phyloP scores from a whole-genome alignment of 1,284 basidiomycete genomes.

The Mrakiaceae sp. region DNA sequence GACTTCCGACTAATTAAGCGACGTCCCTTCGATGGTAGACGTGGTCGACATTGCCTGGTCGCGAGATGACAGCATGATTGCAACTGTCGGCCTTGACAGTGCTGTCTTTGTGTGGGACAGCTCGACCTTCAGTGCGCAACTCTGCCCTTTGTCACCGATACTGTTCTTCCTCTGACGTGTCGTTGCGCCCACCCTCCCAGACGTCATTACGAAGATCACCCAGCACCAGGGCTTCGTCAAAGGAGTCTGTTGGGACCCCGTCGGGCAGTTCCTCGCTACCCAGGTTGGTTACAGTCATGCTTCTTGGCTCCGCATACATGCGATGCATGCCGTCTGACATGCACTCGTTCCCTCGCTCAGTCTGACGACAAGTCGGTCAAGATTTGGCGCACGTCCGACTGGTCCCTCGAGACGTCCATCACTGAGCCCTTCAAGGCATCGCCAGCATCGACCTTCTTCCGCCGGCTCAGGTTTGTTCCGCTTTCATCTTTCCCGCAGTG shows the following conservation, averaged over 20 bases:
- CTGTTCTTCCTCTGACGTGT: background rate
- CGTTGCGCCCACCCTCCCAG: slow-evolving; percentile 34
- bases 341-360: slow-evolving; percentile 33
- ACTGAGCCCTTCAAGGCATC: slow-evolving; percentile 85
- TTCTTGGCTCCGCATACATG: slow-evolving; percentile 18
- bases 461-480: slow-evolving; percentile 61
- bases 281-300: slow-evolving; percentile 28
- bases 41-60: slow-evolving; percentile 95
- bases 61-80: slow-evolving; percentile 77
- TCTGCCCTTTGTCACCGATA: background rate
- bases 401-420: slow-evolving; percentile 73
- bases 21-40: slow-evolving; percentile 42
- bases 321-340: background rate
- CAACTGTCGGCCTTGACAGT: slow-evolving; percentile 88
- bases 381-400: slow-evolving; percentile 90
- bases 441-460: slow-evolving; percentile 89
- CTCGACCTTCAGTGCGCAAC: slow-evolving; percentile 57
- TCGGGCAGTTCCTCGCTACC: slow-evolving; percentile 92
- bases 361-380: slow-evolving; percentile 94
- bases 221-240: slow-evolving; percentile 95
- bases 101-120: slow-evolving; percentile 89
- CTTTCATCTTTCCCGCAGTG: too few relatives aligned
- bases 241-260: slow-evolving; percentile 96
- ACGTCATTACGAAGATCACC: slow-evolving; percentile 69
- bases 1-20: too few relatives aligned